phyloP scores from a whole-genome alignment of 2,329 filamentous ascomycete species.

The Colletotrichum sp. region DNA sequence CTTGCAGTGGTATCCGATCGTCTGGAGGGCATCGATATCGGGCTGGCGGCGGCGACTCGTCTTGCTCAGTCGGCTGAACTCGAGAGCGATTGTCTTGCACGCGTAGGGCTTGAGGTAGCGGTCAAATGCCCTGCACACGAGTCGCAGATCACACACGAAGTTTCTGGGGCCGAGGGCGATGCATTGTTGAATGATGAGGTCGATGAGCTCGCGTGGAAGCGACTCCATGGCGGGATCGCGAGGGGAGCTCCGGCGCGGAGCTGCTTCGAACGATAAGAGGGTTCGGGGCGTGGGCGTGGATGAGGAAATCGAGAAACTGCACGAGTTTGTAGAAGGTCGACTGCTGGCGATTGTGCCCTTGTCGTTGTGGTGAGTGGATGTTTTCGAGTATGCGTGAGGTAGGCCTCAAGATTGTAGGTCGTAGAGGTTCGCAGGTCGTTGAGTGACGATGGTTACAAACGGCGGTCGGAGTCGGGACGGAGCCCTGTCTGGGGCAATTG shows the following conservation, averaged over 20 bases:
- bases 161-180: constrained; percentile 50
- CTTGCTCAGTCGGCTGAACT: constrained; percentile 53
- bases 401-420: neutral
- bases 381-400: neutral
- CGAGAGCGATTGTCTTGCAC: constrained; percentile 54
- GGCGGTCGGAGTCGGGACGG: constrained; percentile 9
- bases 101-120: constrained; percentile 48
- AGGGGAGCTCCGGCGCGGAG: neutral
- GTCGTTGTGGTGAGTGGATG: neutral
- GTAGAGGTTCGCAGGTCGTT: neutral
- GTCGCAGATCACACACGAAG: constrained; percentile 46
- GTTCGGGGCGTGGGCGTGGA: neutral
- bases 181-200: constrained; percentile 49
- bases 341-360: neutral
- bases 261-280: neutral
- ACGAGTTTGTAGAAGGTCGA: neutral
- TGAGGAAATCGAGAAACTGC: neutral
- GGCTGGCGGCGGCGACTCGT: constrained; percentile 36
- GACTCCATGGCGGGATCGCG: constrained; percentile 42
- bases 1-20: constrained; percentile 52
- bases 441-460: neutral
- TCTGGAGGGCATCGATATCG: constrained; percentile 45
- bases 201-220: constrained; percentile 53
- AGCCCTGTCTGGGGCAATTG: neutral
- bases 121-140: constrained; percentile 56